Evolutionary conservation across 192 early-diverging fungal genomes (phyloP).

Genomic region (Umbelopsis sp.): DNA sequence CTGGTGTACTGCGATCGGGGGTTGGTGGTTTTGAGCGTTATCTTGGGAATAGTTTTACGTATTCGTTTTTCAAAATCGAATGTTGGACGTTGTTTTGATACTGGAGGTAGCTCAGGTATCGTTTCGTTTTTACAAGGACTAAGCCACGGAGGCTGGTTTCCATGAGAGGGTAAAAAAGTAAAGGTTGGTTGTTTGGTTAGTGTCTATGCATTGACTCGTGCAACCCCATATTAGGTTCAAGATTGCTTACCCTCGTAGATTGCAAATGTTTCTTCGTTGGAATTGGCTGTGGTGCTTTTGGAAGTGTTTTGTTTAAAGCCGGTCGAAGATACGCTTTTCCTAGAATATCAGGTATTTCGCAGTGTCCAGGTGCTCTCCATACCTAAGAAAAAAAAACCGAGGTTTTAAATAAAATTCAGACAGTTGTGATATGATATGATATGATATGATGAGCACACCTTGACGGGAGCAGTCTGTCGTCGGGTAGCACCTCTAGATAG

Average conservation of each 20-base stretch:
- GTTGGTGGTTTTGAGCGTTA: conserved; percentile 17
- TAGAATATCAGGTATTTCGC: conserved; percentile 35
- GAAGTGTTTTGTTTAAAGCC: not conserved
- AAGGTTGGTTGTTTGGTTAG: not conserved
- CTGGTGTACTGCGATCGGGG: conserved; percentile 31
- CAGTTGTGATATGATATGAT: not conserved
- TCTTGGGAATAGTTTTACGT: conserved; percentile 31
- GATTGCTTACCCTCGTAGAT: not conserved
- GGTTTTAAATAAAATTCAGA: not conserved
- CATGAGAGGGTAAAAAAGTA: not conserved
- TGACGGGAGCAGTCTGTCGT: conserved; percentile 12
- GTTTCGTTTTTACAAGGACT: conserved; percentile 13
- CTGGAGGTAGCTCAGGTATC: not conserved
- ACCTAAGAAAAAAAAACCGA: not conserved
- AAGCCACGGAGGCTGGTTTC: conserved; percentile 33
- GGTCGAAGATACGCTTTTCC: conserved; percentile 30
- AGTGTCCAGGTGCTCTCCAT: conserved; percentile 34
- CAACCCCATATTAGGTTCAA: not conserved
- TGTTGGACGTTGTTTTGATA: conserved; percentile 6
- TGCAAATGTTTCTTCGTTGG: not conserved
- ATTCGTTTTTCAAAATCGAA: conserved; percentile 36
- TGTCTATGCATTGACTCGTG: not conserved
- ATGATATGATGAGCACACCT: not conserved
- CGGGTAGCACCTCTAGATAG: conserved; percentile 6
- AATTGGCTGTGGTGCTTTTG: not conserved